Base-by-base conservation (phyloP, 192 early-diverging fungal genomes). In the Backusella parvicylindrica region DNA sequence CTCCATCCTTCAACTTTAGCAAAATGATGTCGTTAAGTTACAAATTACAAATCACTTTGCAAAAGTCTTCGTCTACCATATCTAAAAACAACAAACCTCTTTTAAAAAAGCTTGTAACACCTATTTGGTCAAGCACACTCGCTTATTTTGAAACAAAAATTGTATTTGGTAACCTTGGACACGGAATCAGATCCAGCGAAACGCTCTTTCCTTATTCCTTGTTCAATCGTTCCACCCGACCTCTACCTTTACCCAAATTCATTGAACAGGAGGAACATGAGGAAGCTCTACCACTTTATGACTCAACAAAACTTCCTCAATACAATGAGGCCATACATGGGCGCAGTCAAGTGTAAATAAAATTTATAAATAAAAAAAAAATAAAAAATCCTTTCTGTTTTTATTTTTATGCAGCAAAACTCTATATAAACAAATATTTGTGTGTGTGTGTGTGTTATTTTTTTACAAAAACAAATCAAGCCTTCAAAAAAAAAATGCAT, bases 21-120 rank as follows among this genome's bases (percentile, higher is more conserved):
- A 68, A 21, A 36, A 35, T 68, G 32, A 68, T 68, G 2, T 68
- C 32, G 1, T 23, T 68, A 68, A 37, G 13, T 26, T 68, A 68
- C 35, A 68, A 68, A 68, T 23, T 68, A 21, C n/a, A 68, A 38
- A 68, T 68, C 31, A 68, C 18, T 35, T 33, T 68, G 23, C 32
- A 68, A 68, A 68, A 38, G n/a, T 2, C 66, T 38, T 23, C 32
- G 38, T 12, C 36, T 47, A 47, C 18, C 43, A 18, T 16, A 18
- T 47, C 43, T 68, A 68, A 12, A 37, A 68, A 21, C 7, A 35
- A 23, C 21, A 18, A 36, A 36, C 33, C 32, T 38, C n/a, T 33
- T 21, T 21, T 68, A 68, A 38, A 68, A 21, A 68, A 68, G 3
- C 36, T 38, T 36, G n/a, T 68, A 21, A 23, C n/a, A 68, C 66